Evolutionary conservation across 805 yeast genomes (phyloP).

Genomic region (Hagleromyces aurorensis): DNA sequence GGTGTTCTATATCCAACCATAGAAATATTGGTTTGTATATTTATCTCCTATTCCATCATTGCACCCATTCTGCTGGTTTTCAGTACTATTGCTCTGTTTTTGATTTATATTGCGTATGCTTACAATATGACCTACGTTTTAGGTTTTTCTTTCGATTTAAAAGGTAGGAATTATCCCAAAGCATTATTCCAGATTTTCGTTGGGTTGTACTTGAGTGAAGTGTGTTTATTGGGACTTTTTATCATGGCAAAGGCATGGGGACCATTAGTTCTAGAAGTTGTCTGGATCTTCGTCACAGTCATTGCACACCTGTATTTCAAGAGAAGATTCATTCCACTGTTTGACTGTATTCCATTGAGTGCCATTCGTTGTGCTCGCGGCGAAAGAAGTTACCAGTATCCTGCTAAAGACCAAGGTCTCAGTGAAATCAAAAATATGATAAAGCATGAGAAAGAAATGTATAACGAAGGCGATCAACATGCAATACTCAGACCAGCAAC

Average conservation of each 20-base stretch:
- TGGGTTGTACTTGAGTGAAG: constrained; percentile 63
- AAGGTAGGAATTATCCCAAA: constrained; percentile 68
- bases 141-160: constrained; percentile 50
- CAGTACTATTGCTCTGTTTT: constrained; percentile 47
- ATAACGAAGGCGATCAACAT: constrained; percentile 20
- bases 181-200: constrained; percentile 67
- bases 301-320: constrained; percentile 51
- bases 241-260: constrained; percentile 78
- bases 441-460: constrained; percentile 25
- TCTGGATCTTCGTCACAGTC: constrained; percentile 51
- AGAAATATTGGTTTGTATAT: constrained; percentile 66
- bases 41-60: constrained; percentile 69
- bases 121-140: constrained; percentile 59
- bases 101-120: constrained; percentile 53
- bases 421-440: constrained; percentile 49
- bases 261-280: constrained; percentile 60
- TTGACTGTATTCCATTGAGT: constrained; percentile 64
- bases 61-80: constrained; percentile 66
- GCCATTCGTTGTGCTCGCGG: constrained; percentile 37
- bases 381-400: constrained; percentile 41
- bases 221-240: constrained; percentile 62
- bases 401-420: constrained; percentile 56
- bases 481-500: constrained; percentile 27
- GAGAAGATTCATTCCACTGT: constrained; percentile 50
- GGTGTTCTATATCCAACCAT: constrained; percentile 76